Evolutionary conservation across 345 rosid genomes (phyloP).

Genomic region (Ceriops tagal): DNA sequence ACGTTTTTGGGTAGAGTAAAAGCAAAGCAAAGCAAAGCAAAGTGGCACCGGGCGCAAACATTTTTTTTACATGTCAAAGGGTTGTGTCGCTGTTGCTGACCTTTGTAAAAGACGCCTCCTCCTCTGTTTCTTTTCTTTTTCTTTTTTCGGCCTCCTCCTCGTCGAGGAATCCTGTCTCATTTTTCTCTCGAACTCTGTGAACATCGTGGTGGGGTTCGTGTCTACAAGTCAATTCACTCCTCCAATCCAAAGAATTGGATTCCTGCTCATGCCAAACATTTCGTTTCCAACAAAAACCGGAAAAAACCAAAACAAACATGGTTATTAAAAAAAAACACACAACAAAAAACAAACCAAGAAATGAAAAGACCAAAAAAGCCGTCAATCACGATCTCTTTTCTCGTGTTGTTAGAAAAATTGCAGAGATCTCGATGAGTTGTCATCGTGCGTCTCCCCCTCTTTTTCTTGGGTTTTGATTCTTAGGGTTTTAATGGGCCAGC

Average conservation of each 20-base stretch:
- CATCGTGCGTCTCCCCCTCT: no score
- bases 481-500: not conserved
- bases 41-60: not conserved
- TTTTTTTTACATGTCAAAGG: constrained; percentile 31
- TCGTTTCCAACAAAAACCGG: not conserved
- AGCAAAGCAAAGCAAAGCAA: constrained; percentile 10
- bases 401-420: constrained; percentile 13
- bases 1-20: constrained; percentile 23
- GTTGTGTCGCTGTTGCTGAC: constrained; percentile 33
- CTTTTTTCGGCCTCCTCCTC: constrained; percentile 36
- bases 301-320: not conserved
- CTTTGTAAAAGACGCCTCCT: constrained; percentile 34
- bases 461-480: no score
- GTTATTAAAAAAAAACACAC: not conserved
- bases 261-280: constrained; percentile 24
- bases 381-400: constrained; percentile 47
- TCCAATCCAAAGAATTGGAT: constrained; percentile 31
- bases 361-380: constrained; percentile 41
- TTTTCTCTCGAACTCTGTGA: constrained; percentile 28
- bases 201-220: constrained; percentile 7
- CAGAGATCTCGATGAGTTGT: constrained; percentile 44
- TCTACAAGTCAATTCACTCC: constrained; percentile 54
- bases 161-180: constrained; percentile 52
- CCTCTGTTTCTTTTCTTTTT: not conserved
- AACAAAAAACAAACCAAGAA: no score